phyloP scores from a whole-genome alignment of 306 rosid species.

The Castanea mollissima region DNA sequence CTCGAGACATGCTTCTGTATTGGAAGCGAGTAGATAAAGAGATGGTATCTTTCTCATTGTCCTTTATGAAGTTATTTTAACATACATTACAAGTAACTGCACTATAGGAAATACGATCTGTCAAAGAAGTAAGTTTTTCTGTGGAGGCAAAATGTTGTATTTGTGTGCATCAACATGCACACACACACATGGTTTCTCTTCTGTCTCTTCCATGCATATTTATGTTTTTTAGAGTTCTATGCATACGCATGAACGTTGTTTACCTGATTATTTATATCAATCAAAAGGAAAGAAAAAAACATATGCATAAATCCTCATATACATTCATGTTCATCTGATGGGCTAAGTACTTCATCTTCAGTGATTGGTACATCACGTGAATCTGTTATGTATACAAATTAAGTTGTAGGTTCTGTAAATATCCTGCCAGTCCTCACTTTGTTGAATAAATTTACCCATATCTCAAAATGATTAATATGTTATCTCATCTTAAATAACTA shows the following conservation, averaged over 20 bases:
- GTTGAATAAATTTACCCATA: background rate
- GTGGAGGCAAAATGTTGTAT: background rate
- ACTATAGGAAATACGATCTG: constrained; percentile 13
- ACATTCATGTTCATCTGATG: background rate
- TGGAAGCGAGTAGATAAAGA: constrained; percentile 98
- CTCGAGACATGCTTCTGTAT: constrained; percentile 87
- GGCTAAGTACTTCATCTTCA: background rate
- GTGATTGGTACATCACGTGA: background rate
- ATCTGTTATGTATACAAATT: background rate
- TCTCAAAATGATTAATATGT: background rate
- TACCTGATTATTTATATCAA: too few species aligned
- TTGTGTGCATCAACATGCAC: background rate
- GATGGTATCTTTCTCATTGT: constrained; percentile 60
- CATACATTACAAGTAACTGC: constrained; percentile 10
- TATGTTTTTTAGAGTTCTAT: background rate
- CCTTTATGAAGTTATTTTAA: constrained; percentile 12
- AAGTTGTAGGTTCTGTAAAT: background rate
- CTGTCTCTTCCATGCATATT: background rate
- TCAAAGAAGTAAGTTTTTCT: constrained; percentile 13
- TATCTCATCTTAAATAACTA: background rate
- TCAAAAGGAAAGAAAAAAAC: too few species aligned
- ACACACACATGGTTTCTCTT: background rate
- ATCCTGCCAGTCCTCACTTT: background rate
- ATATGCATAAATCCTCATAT: background rate
- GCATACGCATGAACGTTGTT: too few species aligned